These are phyloP conservation scores for Aspergillus bridgeri DNA, from an alignment of 495 filamentous ascomycete species.

Conservation along the genomic window DNA sequence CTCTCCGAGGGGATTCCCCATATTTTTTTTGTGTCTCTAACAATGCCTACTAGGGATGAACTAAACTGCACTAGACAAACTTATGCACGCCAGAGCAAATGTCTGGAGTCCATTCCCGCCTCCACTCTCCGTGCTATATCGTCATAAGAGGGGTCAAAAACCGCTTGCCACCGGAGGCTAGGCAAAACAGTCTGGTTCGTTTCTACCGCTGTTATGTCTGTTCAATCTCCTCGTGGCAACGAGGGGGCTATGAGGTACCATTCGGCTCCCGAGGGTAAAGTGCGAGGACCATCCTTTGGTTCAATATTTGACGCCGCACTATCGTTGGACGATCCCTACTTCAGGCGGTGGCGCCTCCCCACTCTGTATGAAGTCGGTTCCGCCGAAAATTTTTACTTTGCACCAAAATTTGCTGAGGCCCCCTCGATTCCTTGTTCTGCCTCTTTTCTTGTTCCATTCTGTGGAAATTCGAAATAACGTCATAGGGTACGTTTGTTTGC, in stretches of 20 bases:
- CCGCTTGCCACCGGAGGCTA: neutral
- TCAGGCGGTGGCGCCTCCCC: conserved; percentile 1
- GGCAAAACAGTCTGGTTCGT: neutral
- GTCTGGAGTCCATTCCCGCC: neutral
- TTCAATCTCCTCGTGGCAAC: neutral
- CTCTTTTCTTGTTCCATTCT: neutral
- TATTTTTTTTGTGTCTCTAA: conserved; percentile 2
- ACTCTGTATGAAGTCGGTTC: conserved; percentile 1
- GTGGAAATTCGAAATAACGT: neutral
- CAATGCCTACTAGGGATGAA: neutral
- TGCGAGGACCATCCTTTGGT: neutral
- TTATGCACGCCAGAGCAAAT: conserved; percentile 1
- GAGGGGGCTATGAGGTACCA: neutral
- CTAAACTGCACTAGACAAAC: conserved; percentile 2
- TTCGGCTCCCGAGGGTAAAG: neutral
- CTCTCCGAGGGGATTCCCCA: conserved; percentile 2
- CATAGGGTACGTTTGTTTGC: neutral
- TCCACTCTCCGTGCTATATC: neutral
- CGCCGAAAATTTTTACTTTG: conserved; percentile 6
- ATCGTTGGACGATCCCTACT: conserved; percentile 5
- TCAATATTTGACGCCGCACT: neutral
- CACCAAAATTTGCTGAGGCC: neutral
- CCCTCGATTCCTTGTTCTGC: neutral
- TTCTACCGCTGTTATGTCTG: neutral
- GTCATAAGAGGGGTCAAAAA: conserved; percentile 5